Percentiles rank a stretch among this genome's conserved stretches.
phyloP scores from a whole-genome alignment of 495 filamentous ascomycete genomes.

The Penicillium malachiteum region DNA sequence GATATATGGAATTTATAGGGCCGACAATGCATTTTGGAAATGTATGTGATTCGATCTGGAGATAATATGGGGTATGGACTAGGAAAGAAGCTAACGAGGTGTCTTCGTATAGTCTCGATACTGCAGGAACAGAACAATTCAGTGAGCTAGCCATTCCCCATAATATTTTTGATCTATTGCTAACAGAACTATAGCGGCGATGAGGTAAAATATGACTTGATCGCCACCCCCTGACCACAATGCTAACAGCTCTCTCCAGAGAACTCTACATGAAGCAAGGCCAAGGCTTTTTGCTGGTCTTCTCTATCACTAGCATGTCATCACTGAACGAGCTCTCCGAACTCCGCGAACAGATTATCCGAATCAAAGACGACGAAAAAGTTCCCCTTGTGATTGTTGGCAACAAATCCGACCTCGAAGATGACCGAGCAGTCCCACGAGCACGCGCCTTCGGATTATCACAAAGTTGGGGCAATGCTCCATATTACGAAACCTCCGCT shows the following conservation, averaged over 20 bases:
- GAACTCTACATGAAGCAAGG: slow-evolving; percentile 97
- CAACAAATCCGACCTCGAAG: slow-evolving; percentile 95
- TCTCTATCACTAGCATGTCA: slow-evolving; percentile 87
- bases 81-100: slow-evolving; percentile 1
- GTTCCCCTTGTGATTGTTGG: slow-evolving; percentile 95
- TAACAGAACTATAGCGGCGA: slow-evolving; percentile 55
- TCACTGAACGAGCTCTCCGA: slow-evolving; percentile 84
- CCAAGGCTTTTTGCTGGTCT: slow-evolving; percentile 96
- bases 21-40: slow-evolving; percentile 93
- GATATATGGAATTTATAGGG: slow-evolving; percentile 55
- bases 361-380: slow-evolving; percentile 91
- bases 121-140: slow-evolving; percentile 97
- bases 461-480: slow-evolving; percentile 83
- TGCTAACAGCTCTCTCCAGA: slow-evolving; percentile 38
- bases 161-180: slow-evolving; percentile 19
- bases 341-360: slow-evolving; percentile 92
- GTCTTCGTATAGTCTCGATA: slow-evolving; percentile 68
- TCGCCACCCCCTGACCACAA: neutral
- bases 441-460: slow-evolving; percentile 82
- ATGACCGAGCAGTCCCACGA: slow-evolving; percentile 81
- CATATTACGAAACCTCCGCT: slow-evolving; percentile 94
- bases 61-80: neutral
- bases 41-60: slow-evolving; percentile 55
- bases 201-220: slow-evolving; percentile 56
- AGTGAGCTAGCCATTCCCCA: slow-evolving; percentile 57